A percentile compares a stretch with the other conserved stretches of the same genome.
phyloP scores from a whole-genome alignment of 495 filamentous ascomycete genomes.

The Penicillium crystallinum region DNA sequence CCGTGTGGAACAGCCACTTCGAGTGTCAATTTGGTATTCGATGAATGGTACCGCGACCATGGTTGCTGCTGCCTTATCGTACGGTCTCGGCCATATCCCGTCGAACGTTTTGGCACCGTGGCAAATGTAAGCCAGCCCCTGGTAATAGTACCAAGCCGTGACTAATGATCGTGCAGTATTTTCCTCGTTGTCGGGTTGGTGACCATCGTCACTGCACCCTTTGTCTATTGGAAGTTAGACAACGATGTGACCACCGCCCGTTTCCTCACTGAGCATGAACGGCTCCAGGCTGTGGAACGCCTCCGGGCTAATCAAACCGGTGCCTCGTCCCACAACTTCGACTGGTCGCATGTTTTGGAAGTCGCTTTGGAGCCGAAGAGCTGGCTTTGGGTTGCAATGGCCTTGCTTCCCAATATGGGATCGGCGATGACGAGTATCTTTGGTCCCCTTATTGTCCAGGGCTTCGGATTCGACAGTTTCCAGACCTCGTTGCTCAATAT shows the following conservation, averaged over 20 bases:
- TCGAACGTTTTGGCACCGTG: background rate
- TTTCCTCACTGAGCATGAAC: background rate
- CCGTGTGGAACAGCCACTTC: constrained; percentile 8
- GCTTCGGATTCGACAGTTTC: background rate
- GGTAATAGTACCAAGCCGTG: background rate
- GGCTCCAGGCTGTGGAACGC: background rate
- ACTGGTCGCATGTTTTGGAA: background rate
- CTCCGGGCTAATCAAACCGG: background rate
- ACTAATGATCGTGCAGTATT: background rate
- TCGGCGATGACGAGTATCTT: background rate
- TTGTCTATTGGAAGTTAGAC: background rate
- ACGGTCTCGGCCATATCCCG: background rate
- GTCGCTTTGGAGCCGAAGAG: background rate
- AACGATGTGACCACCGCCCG: background rate
- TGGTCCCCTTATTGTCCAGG: background rate
- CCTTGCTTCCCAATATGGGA: background rate
- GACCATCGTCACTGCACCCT: background rate
- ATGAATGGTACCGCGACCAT: constrained; percentile 2
- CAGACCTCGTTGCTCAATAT: background rate
- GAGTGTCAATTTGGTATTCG: constrained; percentile 10
- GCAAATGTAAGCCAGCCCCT: background rate
- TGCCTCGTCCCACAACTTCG: background rate
- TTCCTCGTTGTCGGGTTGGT: background rate
- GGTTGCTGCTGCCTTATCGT: background rate
- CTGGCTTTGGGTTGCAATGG: background rate